These are phyloP conservation scores for Diaporthe sp. DNA, from an alignment of 2,329 filamentous ascomycete species.

Conservation along the genomic window DNA sequence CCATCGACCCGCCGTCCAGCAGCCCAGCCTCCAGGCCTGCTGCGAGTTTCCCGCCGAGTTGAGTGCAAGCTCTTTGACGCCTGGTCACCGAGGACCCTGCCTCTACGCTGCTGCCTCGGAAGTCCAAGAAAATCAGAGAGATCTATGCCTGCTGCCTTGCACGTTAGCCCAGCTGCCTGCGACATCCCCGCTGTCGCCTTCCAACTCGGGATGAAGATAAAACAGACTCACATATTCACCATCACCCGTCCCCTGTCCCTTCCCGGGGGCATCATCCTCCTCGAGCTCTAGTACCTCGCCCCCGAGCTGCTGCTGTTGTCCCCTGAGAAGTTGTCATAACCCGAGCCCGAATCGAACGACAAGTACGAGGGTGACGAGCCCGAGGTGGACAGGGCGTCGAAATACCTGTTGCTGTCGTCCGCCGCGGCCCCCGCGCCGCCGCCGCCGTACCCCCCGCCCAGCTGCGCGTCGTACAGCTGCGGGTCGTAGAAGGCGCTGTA, in stretches of 20 bases:
- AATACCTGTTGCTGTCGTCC: slow-evolving; percentile 38
- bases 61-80: slow-evolving; percentile 6
- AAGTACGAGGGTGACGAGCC: slow-evolving; percentile 39
- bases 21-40: slow-evolving; percentile 8
- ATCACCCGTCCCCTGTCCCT: slow-evolving; percentile 18
- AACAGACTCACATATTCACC: slow-evolving; percentile 28
- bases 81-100: neutral
- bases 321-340: slow-evolving; percentile 40
- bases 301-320: slow-evolving; percentile 39
- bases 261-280: neutral
- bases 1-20: neutral
- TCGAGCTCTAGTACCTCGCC: slow-evolving; percentile 36
- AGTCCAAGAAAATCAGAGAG: neutral
- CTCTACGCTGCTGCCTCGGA: slow-evolving; percentile 10
- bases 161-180: slow-evolving; percentile 18
- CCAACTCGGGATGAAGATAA: neutral
- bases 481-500: slow-evolving; percentile 17
- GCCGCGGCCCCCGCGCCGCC: neutral
- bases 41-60: slow-evolving; percentile 5
- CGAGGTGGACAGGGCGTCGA: slow-evolving; percentile 38
- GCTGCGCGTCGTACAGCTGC: slow-evolving; percentile 35
- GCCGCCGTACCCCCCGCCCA: slow-evolving; percentile 18
- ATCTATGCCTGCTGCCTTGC: neutral
- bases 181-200: neutral
- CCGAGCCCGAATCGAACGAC: slow-evolving; percentile 37